phyloP scores from a whole-genome alignment of 495 filamentous ascomycete genomes.

The Amphirosellinia nigrospora region DNA sequence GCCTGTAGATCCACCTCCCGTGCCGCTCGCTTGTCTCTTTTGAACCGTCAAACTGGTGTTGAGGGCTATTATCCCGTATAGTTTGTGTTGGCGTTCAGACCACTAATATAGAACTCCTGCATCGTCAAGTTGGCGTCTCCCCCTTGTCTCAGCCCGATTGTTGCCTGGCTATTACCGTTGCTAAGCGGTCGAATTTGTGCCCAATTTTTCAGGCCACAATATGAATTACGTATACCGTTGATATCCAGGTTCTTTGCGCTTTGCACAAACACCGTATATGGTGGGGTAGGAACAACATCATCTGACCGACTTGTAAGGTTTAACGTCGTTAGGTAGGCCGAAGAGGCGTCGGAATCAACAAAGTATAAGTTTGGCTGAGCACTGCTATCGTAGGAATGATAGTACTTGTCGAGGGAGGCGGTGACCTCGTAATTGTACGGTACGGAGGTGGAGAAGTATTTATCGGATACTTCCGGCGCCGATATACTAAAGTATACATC shows the following conservation, averaged over 20 bases:
- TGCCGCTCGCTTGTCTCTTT: slow-evolving; percentile 49
- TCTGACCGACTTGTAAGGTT: slow-evolving; percentile 61
- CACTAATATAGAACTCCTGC: slow-evolving; percentile 83
- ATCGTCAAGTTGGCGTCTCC: slow-evolving; percentile 68
- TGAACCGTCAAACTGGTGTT: slow-evolving; percentile 57
- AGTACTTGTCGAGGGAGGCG: slow-evolving; percentile 77
- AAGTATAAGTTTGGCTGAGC: slow-evolving; percentile 61
- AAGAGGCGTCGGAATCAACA: slow-evolving; percentile 78
- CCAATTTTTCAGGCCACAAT: slow-evolving; percentile 69
- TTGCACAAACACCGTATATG: slow-evolving; percentile 81
- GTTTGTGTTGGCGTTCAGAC: slow-evolving; percentile 69
- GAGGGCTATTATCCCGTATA: slow-evolving; percentile 78
- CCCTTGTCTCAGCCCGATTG: slow-evolving; percentile 69
- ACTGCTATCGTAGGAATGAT: slow-evolving; percentile 62
- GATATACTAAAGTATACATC: slow-evolving; percentile 78
- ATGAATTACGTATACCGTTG: slow-evolving; percentile 73
- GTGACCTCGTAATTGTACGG: slow-evolving; percentile 79
- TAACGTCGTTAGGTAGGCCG: slow-evolving; percentile 78
- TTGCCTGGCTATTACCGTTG: slow-evolving; percentile 47
- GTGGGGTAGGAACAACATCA: slow-evolving; percentile 52
- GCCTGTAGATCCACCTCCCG: slow-evolving; percentile 59
- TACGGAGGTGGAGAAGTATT: slow-evolving; percentile 54
- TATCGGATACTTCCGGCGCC: slow-evolving; percentile 64
- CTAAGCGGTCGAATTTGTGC: slow-evolving; percentile 67
- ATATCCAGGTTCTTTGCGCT: slow-evolving; percentile 63